Evolutionary conservation across 1,284 basidiomycete species (phyloP).

Genomic region (Moesziomyces sp.): DNA sequence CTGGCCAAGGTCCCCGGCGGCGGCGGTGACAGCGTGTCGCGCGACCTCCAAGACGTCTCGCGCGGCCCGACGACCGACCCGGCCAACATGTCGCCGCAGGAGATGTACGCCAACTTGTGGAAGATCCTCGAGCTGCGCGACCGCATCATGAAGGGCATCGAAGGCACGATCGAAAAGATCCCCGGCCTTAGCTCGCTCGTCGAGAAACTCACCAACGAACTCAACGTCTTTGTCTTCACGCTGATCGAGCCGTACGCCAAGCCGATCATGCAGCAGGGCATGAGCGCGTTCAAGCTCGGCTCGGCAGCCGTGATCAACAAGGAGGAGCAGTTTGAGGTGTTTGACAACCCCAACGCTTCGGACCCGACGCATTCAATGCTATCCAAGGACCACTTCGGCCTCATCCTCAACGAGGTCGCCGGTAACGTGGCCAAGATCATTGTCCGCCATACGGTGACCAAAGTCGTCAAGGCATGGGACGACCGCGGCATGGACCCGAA

Average conservation of each 20-base stretch:
- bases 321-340: constrained; percentile 69
- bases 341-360: constrained; percentile 61
- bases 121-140: constrained; percentile 87
- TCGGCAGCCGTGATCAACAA: constrained; percentile 66
- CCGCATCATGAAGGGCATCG: constrained; percentile 81
- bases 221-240: constrained; percentile 57
- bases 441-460: constrained; percentile 74
- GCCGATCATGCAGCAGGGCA: constrained; percentile 62
- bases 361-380: constrained; percentile 67
- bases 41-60: constrained; percentile 56
- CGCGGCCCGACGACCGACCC: constrained; percentile 68
- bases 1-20: constrained; percentile 71
- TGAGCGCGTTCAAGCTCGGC: constrained; percentile 64
- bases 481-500: constrained; percentile 38
- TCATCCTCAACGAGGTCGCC: constrained; percentile 68
- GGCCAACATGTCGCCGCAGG: constrained; percentile 85
- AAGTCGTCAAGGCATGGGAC: constrained; percentile 84
- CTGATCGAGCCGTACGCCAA: constrained; percentile 68
- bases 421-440: constrained; percentile 68
- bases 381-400: constrained; percentile 67
- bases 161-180: constrained; percentile 78
- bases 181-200: constrained; percentile 75
- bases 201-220: constrained; percentile 82
- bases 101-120: constrained; percentile 82
- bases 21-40: constrained; percentile 34